Base-by-base conservation (phyloP, 495 filamentous ascomycete genomes). In the Aspergillus coremiiformis region DNA sequence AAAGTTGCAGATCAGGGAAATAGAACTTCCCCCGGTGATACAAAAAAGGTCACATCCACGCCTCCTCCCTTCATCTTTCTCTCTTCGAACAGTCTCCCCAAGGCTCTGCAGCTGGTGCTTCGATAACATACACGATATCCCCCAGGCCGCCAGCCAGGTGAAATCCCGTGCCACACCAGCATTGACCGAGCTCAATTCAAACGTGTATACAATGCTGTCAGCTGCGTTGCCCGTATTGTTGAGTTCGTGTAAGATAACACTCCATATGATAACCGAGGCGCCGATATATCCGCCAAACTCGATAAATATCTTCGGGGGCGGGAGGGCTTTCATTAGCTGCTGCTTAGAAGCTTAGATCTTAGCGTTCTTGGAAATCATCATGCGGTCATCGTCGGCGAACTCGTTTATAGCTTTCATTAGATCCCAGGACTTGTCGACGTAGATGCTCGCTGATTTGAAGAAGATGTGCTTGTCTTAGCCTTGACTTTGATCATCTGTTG, bases 241-340 rank as follows among this genome's bases (percentile, higher is more conserved):
- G 12, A 65, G 56, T 33, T 65, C 65, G 8, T 54, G 61, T n/a
- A 68, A 50, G 20, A 64, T 63, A 33, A 59, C 64, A 22, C 57
- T 64, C 57, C 65, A 67, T 1, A 57, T 57, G 7, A 70, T 44
- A 3, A 66, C 67, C 0, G 67, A 67, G 39, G 59, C 59, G 29
- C 66, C 66, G 9, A 68, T 55, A 37, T 66, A 68, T 4, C 63
- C 63, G n/a, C 66, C 67, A 33, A 68, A 63, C 42, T 70, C 66
- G 15, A 70, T 32, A 11, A 70, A 41, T 0, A 56, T 61, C 7
- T 52, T 56, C 3, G 67, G 67, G 0, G 51, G 37, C 4, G 59
- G 53, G 2, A 54, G 22, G 47, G 62, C 60, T 7, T 47, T 44
- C 8, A 43, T 14, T 4, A 65, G 41, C 12, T 53, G 51, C 4